Base-by-base conservation (phyloP, 2,329 filamentous ascomycete genomes). In the Neocatenulostroma microsporum region DNA sequence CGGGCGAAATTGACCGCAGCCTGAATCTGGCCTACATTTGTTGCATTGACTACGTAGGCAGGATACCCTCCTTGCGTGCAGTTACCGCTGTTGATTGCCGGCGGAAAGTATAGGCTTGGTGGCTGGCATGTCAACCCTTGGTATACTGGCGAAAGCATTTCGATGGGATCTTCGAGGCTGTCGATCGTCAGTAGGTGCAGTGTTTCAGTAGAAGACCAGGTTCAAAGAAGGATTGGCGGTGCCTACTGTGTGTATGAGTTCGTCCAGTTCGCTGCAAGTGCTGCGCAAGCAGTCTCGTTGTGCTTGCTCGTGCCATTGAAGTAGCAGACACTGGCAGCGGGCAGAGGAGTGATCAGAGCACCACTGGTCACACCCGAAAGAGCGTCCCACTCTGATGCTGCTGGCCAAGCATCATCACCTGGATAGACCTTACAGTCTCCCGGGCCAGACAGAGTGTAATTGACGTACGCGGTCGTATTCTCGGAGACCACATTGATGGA, bases 1-100 rank as follows among this genome's bases (percentile, higher is more conserved):
- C 39, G 36, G 5, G 46, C 45, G 20, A 49, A 49, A 21, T 47
- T 47, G 32, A 47, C 27, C 3, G 40, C 44, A 12, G 38, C 34
- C 27, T 44, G 40, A 7, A 46, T 39, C 21, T 45, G 32, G 10
- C 30, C 37, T 6, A 34, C 36, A 25, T 20, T 44, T 18, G 36
- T 37, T 10, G 37, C 39, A 17, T 45, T 45, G 30, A 44, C 41
- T 6, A 39, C 39, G 30, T 44, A 48, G 5, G 28, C n/a, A 12
- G 40, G 40, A 26, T 45, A 47, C 14, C 38, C 39, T 17, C 45
- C 45, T n/a, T 44, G 39, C 9, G 37, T 35, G 20, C 45, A 47
- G 4, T 21, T 37, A n/a, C 34, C 30, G 15, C 26, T 32, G 24
- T 29, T 23, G n/a, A 25, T 13, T 18, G 20, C 21, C n/a, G n/a